Conservation (phyloP, 2,329 filamentous ascomycete genomes). For the Thelonectria blattea region DNA sequence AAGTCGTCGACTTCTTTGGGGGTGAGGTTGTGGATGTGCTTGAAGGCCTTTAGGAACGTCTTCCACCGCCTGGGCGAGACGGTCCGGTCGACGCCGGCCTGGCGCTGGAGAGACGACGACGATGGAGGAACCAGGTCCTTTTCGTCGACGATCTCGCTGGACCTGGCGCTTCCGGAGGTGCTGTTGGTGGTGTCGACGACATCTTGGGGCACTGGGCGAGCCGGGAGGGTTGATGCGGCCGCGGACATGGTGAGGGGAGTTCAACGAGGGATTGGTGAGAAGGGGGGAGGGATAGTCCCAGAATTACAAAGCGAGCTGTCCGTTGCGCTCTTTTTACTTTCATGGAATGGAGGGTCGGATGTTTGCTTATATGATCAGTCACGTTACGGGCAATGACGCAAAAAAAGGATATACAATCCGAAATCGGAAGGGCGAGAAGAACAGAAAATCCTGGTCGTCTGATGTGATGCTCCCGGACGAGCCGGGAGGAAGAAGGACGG, state of each 20-base stretch:
- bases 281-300: no score
- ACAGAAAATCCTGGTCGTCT: constrained; percentile 2
- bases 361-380: constrained; percentile 8
- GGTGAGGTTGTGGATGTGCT: constrained; percentile 11
- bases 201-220: not conserved
- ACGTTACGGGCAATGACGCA: not conserved
- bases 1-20: constrained; percentile 16
- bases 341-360: not conserved
- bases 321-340: not conserved
- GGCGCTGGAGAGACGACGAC: not conserved
- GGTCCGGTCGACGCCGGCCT: not conserved
- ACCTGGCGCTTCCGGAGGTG: not conserved
- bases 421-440: constrained; percentile 1
- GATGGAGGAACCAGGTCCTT: not conserved
- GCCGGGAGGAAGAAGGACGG: not conserved
- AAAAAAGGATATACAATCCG: constrained; percentile 1
- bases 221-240: not conserved
- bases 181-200: not conserved
- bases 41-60: constrained; percentile 16
- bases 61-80: constrained; percentile 10
- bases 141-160: constrained; percentile 12
- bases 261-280: not conserved
- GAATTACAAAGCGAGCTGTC: not conserved
- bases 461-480: constrained; percentile 10
- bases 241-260: not conserved